Evolutionary conservation across 495 filamentous ascomycete genomes (phyloP).

Genomic region (Letharia columbiana): DNA sequence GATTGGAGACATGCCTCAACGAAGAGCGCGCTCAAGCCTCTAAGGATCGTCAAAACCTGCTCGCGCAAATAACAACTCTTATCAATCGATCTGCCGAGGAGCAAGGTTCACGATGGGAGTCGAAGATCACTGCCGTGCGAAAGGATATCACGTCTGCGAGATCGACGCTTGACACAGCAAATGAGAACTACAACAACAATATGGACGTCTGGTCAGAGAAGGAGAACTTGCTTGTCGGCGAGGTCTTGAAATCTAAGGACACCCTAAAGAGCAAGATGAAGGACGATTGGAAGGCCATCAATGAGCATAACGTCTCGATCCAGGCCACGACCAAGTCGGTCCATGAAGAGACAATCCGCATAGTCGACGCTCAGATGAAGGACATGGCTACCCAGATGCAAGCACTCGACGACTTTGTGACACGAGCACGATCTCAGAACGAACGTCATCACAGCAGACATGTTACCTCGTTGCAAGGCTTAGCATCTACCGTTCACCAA

Average conservation of each 20-base stretch:
- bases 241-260: conserved; percentile 63
- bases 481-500: conserved; percentile 55
- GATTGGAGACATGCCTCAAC: conserved; percentile 60
- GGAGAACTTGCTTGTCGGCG: conserved; percentile 59
- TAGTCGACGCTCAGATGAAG: conserved; percentile 80
- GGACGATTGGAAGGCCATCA: conserved; percentile 81
- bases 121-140: conserved; percentile 51
- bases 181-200: conserved; percentile 54
- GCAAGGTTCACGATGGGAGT: conserved; percentile 63
- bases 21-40: conserved; percentile 69
- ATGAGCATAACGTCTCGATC: conserved; percentile 70
- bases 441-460: conserved; percentile 62
- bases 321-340: conserved; percentile 75
- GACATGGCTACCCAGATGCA: conserved; percentile 81
- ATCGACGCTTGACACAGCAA: conserved; percentile 53
- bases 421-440: conserved; percentile 75
- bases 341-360: conserved; percentile 82
- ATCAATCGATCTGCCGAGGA: conserved; percentile 63
- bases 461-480: conserved; percentile 46
- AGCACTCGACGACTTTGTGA: conserved; percentile 82
- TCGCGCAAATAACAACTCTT: conserved; percentile 66
- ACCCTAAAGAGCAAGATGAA: conserved; percentile 71
- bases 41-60: conserved; percentile 61
- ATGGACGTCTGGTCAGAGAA: conserved; percentile 69
- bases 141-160: conserved; percentile 54